Percentiles rank a stretch among this genome's conserved stretches.
phyloP scores from a whole-genome alignment of 129 eudicot species.

The Escallonia herrerae region DNA sequence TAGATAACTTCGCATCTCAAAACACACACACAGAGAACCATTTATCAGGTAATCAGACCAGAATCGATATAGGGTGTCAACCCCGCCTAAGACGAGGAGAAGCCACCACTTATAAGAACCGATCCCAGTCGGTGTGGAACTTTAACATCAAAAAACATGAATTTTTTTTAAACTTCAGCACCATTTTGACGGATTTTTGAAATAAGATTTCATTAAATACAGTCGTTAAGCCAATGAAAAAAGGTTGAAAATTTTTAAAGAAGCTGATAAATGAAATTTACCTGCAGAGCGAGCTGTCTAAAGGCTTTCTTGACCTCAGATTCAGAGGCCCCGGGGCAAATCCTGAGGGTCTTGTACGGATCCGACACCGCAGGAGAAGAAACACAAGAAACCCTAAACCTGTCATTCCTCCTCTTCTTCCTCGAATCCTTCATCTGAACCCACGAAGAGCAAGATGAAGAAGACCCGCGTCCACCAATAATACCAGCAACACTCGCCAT shows the following conservation, averaged over 20 bases:
- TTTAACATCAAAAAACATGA: too few species aligned
- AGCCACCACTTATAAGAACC: too few species aligned
- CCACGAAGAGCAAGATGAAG: constrained; percentile 20
- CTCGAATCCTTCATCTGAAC: constrained; percentile 20
- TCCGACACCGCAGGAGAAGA: constrained; percentile 35
- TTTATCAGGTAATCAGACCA: too few species aligned
- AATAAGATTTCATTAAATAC: too few species aligned
- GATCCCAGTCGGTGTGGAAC: too few species aligned
- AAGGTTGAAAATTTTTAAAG: not conserved
- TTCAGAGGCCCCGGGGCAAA: constrained; percentile 75
- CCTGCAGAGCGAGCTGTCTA: constrained; percentile 82
- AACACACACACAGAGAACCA: too few species aligned
- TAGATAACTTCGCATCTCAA: not conserved
- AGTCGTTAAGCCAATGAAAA: too few species aligned
- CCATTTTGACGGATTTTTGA: too few species aligned
- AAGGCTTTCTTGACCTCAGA: constrained; percentile 88
- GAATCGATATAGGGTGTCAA: too few species aligned
- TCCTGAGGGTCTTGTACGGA: constrained; percentile 69
- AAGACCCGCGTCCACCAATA: constrained; percentile 24
- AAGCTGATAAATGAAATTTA: constrained; percentile 6
- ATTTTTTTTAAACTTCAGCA: too few species aligned
- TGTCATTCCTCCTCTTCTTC: constrained; percentile 14
- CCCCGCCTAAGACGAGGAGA: too few species aligned
- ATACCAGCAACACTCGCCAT: constrained; percentile 40
- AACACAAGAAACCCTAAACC: constrained; percentile 37